Base-by-base conservation (phyloP, 2,329 filamentous ascomycete genomes). In the Diaporthe destruens region DNA sequence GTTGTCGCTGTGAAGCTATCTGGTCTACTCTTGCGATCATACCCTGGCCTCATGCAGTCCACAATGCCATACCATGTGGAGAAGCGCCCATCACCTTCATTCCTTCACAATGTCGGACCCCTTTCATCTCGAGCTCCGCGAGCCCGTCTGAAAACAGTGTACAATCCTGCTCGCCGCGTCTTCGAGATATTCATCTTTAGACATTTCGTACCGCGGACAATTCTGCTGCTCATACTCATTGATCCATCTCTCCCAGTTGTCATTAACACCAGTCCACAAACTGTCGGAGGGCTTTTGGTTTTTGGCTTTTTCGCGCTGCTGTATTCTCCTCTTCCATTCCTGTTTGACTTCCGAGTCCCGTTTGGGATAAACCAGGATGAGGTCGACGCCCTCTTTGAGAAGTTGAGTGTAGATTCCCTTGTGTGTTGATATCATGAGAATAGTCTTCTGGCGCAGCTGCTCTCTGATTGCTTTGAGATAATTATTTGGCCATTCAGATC, bases 301-400 rank as follows among this genome's bases (percentile, higher is more conserved):
- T 11, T 16, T 42, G 6, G n/a, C 23, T 9, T 39, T 39, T 23
- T 42, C 55, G 9, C 55, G 44, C 34, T 23, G 20, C 23, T 16
- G 23, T 25, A 70, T 61, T 20, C 44, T 51, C 29, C 20, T n/a
- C 16, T 61, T n/a, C 67, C 55, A 70, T 47, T 70, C 67, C n/a
- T 32, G 36, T 11, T 49, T 70, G 16, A 70, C 18, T 59, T 12
- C 11, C 9, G 9, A 8, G 34, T 53, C 55, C 9, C 47, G 16
- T 25, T 53, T 39, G 14, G 67, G 67, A 25, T 61, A 61, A 9
- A 70, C 55, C 6, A 70, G 49, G 16, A 70, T 36, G 16, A 70
- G 39, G 44, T 61, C 12, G 34, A 61, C 16, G 9, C 55, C 67
- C 18, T 36, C 39, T 6, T 42, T 32, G 6, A 61, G 34, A 5